Evolutionary conservation across 768 basidiomycete species (phyloP), one percentile per base, ranked within the genome.

Genomic region (Gautieria morchelliformis): DNA sequence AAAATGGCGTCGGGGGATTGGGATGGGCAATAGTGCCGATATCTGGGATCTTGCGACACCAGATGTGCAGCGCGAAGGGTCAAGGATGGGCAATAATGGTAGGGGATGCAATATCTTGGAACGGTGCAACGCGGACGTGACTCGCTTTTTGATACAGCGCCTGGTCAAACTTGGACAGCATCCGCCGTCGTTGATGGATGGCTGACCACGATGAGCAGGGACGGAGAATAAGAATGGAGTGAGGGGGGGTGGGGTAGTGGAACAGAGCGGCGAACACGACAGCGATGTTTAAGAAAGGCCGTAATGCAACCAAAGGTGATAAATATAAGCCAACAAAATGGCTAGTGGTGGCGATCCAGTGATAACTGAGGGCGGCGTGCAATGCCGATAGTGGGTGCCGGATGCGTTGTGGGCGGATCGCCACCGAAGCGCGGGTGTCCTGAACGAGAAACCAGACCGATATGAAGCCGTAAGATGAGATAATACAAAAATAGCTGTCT

Each of bases 391-490:
- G 32, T 7, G 51, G 19, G 32, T 19, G 51, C 33, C 37, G 24
- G 35, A 19, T 49, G n/a, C 11, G 42, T 44, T 44, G 32, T 11
- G 24, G 30, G 48, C 2, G 48, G 48, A 37, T 52, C 51, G 51
- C 33, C 51, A 52, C 32, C 19, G 33, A 40, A 52, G 51, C 51
- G 51, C 51, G 51, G 30, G 51, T 35, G 51, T 52, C 51, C 51
- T 35, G 32, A 52, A 37, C 37, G 51, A 37, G 37, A 52, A 52
- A 52, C 33, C 51, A 52, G 51, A 52, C 51, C 32, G 51, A 40
- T 35, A 40, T 35, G 32, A 52, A 52, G 37, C 51, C 51, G 51
- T 39, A 19, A 37, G 51, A 40, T 52, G 32, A 37, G 51, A 40
- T 52, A 35, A 35, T 49, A 49, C 27, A 30, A 37, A 35, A 40